phyloP scores from a whole-genome alignment of 768 basidiomycete species.

The Tylopilus felleus region DNA sequence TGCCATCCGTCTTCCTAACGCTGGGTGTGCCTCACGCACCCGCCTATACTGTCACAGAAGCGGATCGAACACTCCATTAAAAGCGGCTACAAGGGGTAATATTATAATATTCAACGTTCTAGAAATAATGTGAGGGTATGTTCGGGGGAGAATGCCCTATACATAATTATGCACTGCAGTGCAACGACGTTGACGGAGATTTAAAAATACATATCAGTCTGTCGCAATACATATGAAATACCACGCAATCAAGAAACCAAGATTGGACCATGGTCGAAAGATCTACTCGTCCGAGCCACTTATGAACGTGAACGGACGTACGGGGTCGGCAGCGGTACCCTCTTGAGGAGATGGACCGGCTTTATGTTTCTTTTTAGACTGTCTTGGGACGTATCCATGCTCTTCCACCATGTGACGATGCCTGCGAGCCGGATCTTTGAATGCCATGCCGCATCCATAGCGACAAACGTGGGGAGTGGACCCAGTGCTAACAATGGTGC shows the following conservation, averaged over 20 bases:
- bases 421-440: constrained; percentile 64
- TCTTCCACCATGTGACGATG: constrained; percentile 55
- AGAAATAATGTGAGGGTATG: constrained; percentile 14
- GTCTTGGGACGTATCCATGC: constrained; percentile 50
- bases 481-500: constrained; percentile 45
- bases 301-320: constrained; percentile 33
- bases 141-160: constrained; percentile 5
- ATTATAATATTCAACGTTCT: constrained; percentile 13
- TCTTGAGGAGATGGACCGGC: constrained; percentile 31
- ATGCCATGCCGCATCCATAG: constrained; percentile 47
- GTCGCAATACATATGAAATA: constrained; percentile 24
- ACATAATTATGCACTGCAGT: constrained; percentile 14
- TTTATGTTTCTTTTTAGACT: constrained; percentile 44
- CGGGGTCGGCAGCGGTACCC: constrained; percentile 21
- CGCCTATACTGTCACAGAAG: background rate
- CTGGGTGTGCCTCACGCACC: background rate
- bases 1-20: background rate
- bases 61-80: background rate
- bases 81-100: constrained; percentile 17
- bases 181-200: constrained; percentile 5
- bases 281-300: constrained; percentile 27
- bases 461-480: constrained; percentile 52
- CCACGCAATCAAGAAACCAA: constrained; percentile 9
- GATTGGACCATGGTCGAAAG: background rate
- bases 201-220: constrained; percentile 26